A percentile compares a stretch with the other conserved stretches of the same genome.
Evolutionary conservation across 352 stramenopile genomes (phyloP).

Genomic region (Phytophthora lateralis): DNA sequence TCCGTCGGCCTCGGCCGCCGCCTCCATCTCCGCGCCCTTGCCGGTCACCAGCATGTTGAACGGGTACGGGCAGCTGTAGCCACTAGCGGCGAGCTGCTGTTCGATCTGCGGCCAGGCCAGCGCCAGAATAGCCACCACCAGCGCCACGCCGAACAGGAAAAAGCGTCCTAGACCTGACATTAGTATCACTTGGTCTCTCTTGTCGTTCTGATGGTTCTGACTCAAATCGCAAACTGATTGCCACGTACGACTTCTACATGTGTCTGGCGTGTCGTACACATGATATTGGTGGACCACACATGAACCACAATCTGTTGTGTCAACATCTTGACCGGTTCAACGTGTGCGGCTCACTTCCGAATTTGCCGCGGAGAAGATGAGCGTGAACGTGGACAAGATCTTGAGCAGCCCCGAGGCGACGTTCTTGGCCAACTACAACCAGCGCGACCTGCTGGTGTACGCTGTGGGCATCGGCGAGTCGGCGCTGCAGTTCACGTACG

Average conservation of each 20-base stretch:
- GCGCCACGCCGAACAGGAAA: slow-evolving; percentile 53
- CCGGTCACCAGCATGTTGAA: slow-evolving; percentile 55
- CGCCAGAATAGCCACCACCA: slow-evolving; percentile 59
- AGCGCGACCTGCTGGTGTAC: slow-evolving; percentile 91
- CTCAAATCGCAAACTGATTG: slow-evolving; percentile 20
- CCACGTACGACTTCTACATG: slow-evolving; percentile 26
- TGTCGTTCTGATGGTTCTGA: slow-evolving; percentile 27
- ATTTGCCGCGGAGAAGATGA: slow-evolving; percentile 41
- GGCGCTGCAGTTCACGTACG: slow-evolving; percentile 89
- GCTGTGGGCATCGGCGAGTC: slow-evolving; percentile 88
- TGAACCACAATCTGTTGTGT: slow-evolving; percentile 6
- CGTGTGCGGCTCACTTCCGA: slow-evolving; percentile 25
- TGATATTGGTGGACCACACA: background rate
- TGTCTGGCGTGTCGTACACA: background rate
- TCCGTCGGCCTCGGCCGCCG: slow-evolving; percentile 34
- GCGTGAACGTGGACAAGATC: slow-evolving; percentile 69
- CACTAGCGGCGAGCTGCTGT: slow-evolving; percentile 56
- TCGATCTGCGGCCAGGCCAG: slow-evolving; percentile 78
- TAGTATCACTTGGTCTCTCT: background rate
- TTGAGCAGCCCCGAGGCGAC: slow-evolving; percentile 49
- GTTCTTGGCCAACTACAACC: slow-evolving; percentile 83
- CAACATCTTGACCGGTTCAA: slow-evolving; percentile 27
- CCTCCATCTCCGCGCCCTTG: slow-evolving; percentile 25
- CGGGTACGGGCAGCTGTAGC: slow-evolving; percentile 69
- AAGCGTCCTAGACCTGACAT: slow-evolving; percentile 45